These are phyloP conservation scores for Strigomonas galati DNA, from an alignment of 208 protist species.

Conservation along the genomic window DNA sequence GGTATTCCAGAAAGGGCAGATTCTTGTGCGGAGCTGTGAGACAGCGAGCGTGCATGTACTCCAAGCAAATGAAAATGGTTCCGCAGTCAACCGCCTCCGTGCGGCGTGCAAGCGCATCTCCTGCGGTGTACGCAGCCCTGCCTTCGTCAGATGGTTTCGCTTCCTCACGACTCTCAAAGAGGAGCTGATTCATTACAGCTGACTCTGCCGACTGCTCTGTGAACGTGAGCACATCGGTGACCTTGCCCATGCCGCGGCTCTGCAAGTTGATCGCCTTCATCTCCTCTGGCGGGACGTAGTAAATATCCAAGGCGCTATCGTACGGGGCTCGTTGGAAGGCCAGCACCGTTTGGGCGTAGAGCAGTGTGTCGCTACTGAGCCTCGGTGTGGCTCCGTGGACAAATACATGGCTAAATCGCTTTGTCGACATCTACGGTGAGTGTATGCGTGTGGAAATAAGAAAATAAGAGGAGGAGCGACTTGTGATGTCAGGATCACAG, in stretches of 20 bases:
- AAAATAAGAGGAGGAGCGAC: neutral
- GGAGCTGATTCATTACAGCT: constrained; percentile 40
- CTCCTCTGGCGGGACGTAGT: constrained; percentile 32
- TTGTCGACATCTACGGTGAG: neutral
- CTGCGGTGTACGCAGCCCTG: neutral
- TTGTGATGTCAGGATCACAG: neutral
- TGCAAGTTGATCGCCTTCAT: constrained; percentile 59
- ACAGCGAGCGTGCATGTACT: constrained; percentile 58
- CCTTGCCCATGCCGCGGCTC: constrained; percentile 33
- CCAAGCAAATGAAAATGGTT: constrained; percentile 65
- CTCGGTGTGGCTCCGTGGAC: constrained; percentile 36
- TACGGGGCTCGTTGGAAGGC: constrained; percentile 34
- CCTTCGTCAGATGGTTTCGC: neutral
- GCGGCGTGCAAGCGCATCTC: neutral
- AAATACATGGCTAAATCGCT: constrained; percentile 26
- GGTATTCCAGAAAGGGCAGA: constrained; percentile 55
- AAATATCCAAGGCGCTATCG: constrained; percentile 43
- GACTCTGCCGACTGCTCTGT: constrained; percentile 17
- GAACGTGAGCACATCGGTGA: constrained; percentile 85
- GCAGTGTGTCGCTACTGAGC: constrained; percentile 24
- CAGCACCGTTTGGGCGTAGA: constrained; percentile 38
- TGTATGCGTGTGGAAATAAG: neutral
- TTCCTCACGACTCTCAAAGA: constrained; percentile 16
- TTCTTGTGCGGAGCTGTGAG: constrained; percentile 25
- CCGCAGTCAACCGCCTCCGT: constrained; percentile 50